These are phyloP conservation scores for Fraxinus baroniana DNA, from an alignment of 305 asterid species.

Conservation along the genomic window DNA sequence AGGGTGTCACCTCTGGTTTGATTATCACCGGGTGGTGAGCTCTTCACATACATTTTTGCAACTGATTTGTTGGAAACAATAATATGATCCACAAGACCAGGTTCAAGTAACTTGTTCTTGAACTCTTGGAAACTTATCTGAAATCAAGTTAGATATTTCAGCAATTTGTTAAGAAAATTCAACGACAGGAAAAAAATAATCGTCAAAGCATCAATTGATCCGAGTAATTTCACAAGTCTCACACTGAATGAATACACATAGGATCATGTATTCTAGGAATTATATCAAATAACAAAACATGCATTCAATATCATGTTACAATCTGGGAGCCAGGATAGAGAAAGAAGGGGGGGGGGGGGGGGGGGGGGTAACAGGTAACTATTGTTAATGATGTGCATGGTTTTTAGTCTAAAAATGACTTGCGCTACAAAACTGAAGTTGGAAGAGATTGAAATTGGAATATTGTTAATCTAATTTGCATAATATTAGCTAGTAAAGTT, in stretches of 20 bases:
- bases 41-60: slow-evolving; percentile 61
- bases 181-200: neutral
- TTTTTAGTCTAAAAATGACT: too few relatives aligned
- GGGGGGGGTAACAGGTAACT: neutral
- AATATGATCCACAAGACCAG: slow-evolving; percentile 74
- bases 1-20: slow-evolving; percentile 31
- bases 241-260: too few relatives aligned
- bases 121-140: slow-evolving; percentile 89
- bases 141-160: neutral
- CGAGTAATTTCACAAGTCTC: too few relatives aligned
- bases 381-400: too few relatives aligned
- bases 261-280: neutral
- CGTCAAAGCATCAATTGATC: too few relatives aligned
- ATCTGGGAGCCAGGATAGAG: neutral
- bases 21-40: slow-evolving; percentile 31
- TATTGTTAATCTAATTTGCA: too few relatives aligned
- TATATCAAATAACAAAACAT: neutral
- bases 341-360: neutral
- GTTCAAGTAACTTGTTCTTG: slow-evolving; percentile 68
- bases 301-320: neutral
- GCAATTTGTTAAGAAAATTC: neutral
- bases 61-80: slow-evolving; percentile 49
- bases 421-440: too few relatives aligned
- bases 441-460: too few relatives aligned
- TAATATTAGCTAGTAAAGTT: too few relatives aligned